Evolutionary conservation across 768 basidiomycete species (phyloP), one percentile per base, ranked within the genome.

Genomic region (Baorangia bicolor): DNA sequence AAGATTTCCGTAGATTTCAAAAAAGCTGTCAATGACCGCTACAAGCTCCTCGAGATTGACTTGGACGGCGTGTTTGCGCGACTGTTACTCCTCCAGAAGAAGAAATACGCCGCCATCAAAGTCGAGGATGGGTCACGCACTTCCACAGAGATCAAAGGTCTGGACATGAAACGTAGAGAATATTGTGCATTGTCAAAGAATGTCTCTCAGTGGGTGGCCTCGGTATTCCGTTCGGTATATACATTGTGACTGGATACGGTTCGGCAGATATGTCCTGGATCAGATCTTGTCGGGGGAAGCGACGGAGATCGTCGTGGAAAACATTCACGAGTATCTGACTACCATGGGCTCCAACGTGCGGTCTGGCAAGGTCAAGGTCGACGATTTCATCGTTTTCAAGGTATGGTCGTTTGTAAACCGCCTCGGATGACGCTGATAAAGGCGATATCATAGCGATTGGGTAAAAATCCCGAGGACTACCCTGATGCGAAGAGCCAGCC

Each of bases 101-200:
- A 99, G 79, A 98, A 99, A 74, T 99, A 99, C 62, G 97, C 97
- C 0, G 97, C 97, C 0, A 78, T 98, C 70, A 98, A 97, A 74
- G 85, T 98, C 39, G 92, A 94, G 64, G 92, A 94, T 59, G 86
- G 86, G 27, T 80, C 81, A 0, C 80, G 82, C 53, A 88, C 90
- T 0, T 84, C 83, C 14, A 90, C 84, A 2, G 97, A 99, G 66
- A 78, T 99, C 71, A 99, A 99, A 66, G 97, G 97, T 72, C 76
- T 99, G 23, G 97, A 99, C 74, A 98, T 99, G 97, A 98, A 98
- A 73, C 86, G 97, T 42, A 79, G 97, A 78, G 97, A 99, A 70
- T 99, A 93, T 71, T 95, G 90, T 59, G 81, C 81, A 0, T 73
- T 99, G 50, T 98, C 95, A 2, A 99, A 99, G 75, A 85, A 83